Evolutionary conservation across 768 basidiomycete genomes (phyloP).

Genomic region (Mycena pura): DNA sequence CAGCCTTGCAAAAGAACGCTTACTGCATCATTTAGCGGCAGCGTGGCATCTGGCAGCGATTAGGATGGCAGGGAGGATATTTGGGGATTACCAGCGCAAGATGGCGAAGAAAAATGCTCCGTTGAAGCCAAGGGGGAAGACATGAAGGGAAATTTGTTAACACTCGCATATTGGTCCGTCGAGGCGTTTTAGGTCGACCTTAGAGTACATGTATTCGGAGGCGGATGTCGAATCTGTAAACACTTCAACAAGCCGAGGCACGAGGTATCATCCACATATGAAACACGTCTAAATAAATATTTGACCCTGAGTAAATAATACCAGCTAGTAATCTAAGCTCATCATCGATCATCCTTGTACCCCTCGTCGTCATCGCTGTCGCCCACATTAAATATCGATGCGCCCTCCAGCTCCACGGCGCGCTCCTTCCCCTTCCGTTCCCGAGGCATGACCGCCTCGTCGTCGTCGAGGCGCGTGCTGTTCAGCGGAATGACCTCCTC

Average conservation of each 20-base stretch:
- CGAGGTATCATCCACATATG: no score
- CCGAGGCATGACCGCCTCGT: slow-evolving; percentile 36
- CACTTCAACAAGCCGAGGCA: no score
- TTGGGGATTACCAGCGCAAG: neutral
- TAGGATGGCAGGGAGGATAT: neutral
- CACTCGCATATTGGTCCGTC: no score
- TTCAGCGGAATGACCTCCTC: slow-evolving; percentile 81
- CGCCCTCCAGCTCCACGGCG: slow-evolving; percentile 39
- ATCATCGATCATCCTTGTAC: slow-evolving; percentile 31
- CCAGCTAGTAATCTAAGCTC: slow-evolving; percentile 3
- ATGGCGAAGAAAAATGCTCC: no score
- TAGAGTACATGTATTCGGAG: no score
- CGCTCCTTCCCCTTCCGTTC: slow-evolving; percentile 49
- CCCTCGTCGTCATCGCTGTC: slow-evolving; percentile 60
- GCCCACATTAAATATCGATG: slow-evolving; percentile 64
- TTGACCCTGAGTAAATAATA: no score
- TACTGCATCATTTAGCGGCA: neutral
- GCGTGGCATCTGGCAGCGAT: neutral
- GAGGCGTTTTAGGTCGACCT: no score
- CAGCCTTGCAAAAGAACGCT: neutral
- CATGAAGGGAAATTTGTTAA: no score
- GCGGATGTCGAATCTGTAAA: no score
- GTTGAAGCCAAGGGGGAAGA: no score
- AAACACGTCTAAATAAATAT: no score
- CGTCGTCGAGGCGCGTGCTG: slow-evolving; percentile 49